These are phyloP conservation scores for Aspergillus heteromorphus DNA, from an alignment of 495 filamentous ascomycete genomes.

Conservation along the genomic window DNA sequence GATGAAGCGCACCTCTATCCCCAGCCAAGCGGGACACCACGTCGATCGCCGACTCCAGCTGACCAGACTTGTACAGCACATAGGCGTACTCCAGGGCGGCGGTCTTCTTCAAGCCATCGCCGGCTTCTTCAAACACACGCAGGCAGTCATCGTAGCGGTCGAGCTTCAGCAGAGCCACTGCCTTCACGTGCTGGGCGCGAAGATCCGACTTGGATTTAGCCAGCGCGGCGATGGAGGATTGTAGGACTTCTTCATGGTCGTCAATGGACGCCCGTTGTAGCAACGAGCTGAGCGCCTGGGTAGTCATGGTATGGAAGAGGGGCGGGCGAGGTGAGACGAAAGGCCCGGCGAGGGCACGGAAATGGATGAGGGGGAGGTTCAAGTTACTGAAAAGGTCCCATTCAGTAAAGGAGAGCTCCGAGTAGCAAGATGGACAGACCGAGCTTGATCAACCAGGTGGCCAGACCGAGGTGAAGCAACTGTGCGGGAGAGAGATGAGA, in stretches of 20 bases:
- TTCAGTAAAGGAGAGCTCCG: not conserved
- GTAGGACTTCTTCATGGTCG: slow-evolving; percentile 68
- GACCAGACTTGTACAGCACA: slow-evolving; percentile 81
- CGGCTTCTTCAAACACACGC: slow-evolving; percentile 66
- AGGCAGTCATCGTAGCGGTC: slow-evolving; percentile 91
- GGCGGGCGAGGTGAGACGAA: not conserved
- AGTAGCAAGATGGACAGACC: not conserved
- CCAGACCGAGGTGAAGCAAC: slow-evolving; percentile 4
- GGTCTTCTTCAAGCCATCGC: slow-evolving; percentile 57
- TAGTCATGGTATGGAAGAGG: slow-evolving; percentile 26
- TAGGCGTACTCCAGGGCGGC: slow-evolving; percentile 82
- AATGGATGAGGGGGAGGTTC: not conserved
- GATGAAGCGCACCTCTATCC: slow-evolving; percentile 66
- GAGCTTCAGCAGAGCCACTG: slow-evolving; percentile 83
- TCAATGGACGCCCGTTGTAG: slow-evolving; percentile 58
- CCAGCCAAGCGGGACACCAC: slow-evolving; percentile 46
- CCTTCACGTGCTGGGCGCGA: slow-evolving; percentile 69
- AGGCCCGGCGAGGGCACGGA: slow-evolving; percentile 2
- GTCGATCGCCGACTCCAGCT: slow-evolving; percentile 63
- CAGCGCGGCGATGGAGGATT: slow-evolving; percentile 64
- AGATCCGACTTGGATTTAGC: slow-evolving; percentile 57
- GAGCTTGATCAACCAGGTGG: slow-evolving; percentile 4
- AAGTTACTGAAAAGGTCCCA: not conserved
- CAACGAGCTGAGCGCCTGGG: slow-evolving; percentile 51
- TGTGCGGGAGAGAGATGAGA: slow-evolving; percentile 13